A percentile compares a stretch with the other conserved stretches of the same genome.
Conservation (phyloP, 129 eudicot genomes). For the carrot (Daucus carota) region DH1_v3.0 NC_030386.2:5071001-5071500, state of each 20-base stretch:
- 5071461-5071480: neutral
- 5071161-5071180: conserved; percentile 70
- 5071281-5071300: conserved; percentile 31
- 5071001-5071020: neutral
- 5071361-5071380: neutral
- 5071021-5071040: neutral
- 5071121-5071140: conserved; percentile 80
- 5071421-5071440: neutral
- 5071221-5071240: conserved; percentile 73
- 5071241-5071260: conserved; percentile 73
- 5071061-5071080: conserved; percentile 2
- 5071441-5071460: neutral
- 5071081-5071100: conserved; percentile 15
- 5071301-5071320: conserved; percentile 39
- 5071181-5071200: conserved; percentile 73
- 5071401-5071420: neutral
- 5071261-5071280: conserved; percentile 33
- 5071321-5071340: neutral
- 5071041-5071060: neutral
- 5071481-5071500: neutral
- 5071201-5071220: conserved; percentile 70
- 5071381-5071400: neutral
- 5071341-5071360: neutral
- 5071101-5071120: conserved; percentile 59
- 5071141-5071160: conserved; percentile 57